Evolutionary conservation across 306 rosid species (phyloP).

Genomic region (Fragaria ananassa): DNA sequence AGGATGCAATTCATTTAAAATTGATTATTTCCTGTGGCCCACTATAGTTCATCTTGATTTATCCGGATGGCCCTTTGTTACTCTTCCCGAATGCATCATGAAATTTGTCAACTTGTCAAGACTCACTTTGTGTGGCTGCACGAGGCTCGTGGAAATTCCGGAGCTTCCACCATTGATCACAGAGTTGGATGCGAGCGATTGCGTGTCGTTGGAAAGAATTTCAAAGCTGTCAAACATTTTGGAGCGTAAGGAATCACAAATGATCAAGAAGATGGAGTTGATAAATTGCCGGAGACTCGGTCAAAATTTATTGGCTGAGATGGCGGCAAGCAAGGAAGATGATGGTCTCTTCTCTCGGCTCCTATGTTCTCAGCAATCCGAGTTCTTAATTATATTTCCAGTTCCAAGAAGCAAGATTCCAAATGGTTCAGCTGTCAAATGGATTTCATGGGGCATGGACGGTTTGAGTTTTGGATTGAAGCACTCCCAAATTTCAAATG

Average conservation of each 20-base stretch:
- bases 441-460: neutral
- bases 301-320: neutral
- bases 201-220: neutral
- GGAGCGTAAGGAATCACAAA: neutral
- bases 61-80: too few species aligned
- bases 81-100: neutral
- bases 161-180: neutral
- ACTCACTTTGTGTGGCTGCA: fast-evolving
- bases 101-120: neutral
- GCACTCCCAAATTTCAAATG: neutral
- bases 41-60: too few species aligned
- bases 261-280: fast-evolving
- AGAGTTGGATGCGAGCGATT: fast-evolving
- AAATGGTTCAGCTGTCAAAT: neutral
- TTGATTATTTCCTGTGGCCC: too few species aligned
- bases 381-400: neutral
- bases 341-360: neutral
- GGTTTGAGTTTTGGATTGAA: neutral
- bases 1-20: too few species aligned
- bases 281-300: neutral
- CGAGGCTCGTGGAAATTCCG: neutral
- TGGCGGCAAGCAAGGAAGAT: neutral
- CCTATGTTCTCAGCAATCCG: fast-evolving
- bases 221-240: neutral
- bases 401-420: too few species aligned